Evolutionary conservation across 2,329 filamentous ascomycete species (phyloP), one percentile per base, ranked within the genome.

Genomic region (Teratosphaeria destructans): DNA sequence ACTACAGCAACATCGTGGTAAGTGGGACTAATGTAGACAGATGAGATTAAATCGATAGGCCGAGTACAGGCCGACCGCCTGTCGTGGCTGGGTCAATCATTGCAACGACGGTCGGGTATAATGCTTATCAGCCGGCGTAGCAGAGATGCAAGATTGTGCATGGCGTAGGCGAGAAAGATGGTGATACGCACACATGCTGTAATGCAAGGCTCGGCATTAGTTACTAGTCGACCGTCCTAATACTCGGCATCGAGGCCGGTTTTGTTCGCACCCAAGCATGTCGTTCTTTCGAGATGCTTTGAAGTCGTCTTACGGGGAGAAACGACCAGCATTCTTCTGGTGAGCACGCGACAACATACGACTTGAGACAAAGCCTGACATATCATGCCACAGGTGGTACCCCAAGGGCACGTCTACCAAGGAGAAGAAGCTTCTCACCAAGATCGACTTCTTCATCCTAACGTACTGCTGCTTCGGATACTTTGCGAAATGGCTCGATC

Each of bases 391-490:
- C 37, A 39, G 37, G 37, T 64, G 62, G 62, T 62, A 64, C 55
- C 63, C 61, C 11, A 29, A 61, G n/a, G 59, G 60, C 43, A 64
- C 60, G 5, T 47, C 58, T 11, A 19, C 34, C 0, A 49, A 57
- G 3, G 62, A 63, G 54, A 63, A 63, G 58, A 62, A 60, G 14
- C 54, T 63, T n/a, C 55, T 63, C 26, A 62, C 58, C 6, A 63
- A 63, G n/a, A 64, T 61, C 49, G 62, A 62, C 59, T 64, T 64
- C 55, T 62, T 64, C 59, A 64, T 64, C 35, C 34, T 64, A 47
- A 59, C 59, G 3, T 62, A 62, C 32, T 64, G 61, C 57, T 63
- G 57, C 47, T 52, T 63, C 10, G 62, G 60, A 55, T 63, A 60
- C 35, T 62, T 62, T 55, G 58, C 58, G 11, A 62, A 62, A 62